Base-by-base conservation (phyloP, 257 asterid species). In the Anisodus acutangulus region DNA sequence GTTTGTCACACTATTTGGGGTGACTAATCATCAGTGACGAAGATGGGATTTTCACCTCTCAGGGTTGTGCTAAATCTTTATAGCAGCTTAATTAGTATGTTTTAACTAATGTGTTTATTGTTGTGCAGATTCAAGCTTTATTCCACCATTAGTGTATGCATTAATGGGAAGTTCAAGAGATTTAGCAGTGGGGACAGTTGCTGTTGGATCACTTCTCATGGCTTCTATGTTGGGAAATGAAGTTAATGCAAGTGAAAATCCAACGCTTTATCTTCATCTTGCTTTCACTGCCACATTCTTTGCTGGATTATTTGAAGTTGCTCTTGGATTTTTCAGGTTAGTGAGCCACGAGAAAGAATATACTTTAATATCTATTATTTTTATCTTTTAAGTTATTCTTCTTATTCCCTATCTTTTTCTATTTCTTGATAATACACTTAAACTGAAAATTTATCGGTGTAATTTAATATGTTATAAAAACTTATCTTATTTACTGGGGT, bases 121-220 rank as follows among this genome's bases (percentile, higher is more conserved):
- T 54, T 54, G 7, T 53, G 58, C 68, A 95, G 99, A 95, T 89
- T 95, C 99, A 55, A 95, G 99, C 87, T 95, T 95, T 31, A 92
- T 95, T 74, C 99, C 98, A 4, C 97, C 98, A 54, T 80, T 94
- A 90, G 26, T 94, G 17, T 95, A 95, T 13, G 97, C 99, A 1
- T 16, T 94, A 35, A 94, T 95, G 98, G 99, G 99, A 84, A 95
- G 97, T 55, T 95, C 99, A 4, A 89, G 94, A 82, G 98, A 95
- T 81, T 84, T 95, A 49, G 99, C 99, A 2, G 98, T 95, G 6
- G 99, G 99, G 13, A 93, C 98, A 0, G 98, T 95, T 5, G 99
- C 99, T 0, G 96, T 94, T 13, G 98, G 93, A 47, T 95, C 99
- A 5, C 83, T 95, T 54, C 93, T 95, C 1, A 95, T 88, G 7